Evolutionary conservation across 345 rosid species (phyloP), one percentile per base, ranked within the genome.

Genomic region (Gossypium raimondii): DNA sequence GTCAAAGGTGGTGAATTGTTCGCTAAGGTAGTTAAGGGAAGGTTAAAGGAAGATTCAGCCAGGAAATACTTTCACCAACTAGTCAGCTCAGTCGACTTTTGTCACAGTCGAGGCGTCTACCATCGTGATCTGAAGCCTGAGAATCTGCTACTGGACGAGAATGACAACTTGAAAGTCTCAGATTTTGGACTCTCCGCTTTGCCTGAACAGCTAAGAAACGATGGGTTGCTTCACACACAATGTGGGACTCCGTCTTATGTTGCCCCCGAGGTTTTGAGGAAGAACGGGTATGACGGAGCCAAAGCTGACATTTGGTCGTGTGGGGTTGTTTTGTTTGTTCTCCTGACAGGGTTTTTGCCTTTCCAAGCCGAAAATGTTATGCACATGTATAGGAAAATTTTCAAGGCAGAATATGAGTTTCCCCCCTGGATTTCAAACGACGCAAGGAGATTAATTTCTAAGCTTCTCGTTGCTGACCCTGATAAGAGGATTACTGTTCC

Each of bases 101-200:
- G 83, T 52, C 83, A 80, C 25, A 80, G 83, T 73, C 70, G 83
- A 12, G 83, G 83, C 4, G 83, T 80, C 13, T 76, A 59, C 29
- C 83, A 80, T n/a, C 79, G 83, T 12, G 83, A 80, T 55, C 18
- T 80, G 57, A 80, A 80, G 74, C 83, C 83, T 0, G 83, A 80
- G 44, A 80, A 80, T 53, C 53, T 76, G 48, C 70, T 80, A 11
- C 34, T 80, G 72, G 80, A 80, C 68, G 83, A 76, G 45, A 52
- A 80, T 29, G 80, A 53, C 52, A 72, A 80, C 56, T 58, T 80
- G 22, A 80, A 76, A 57, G 73, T 80, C 25, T 45, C 83, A 13
- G 83, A 80, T 76, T 80, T 80, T 6, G 83, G 83, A 7, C 70
- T 80, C 61, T 75, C 79, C 25, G 80, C 83, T 41, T 62, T 80